phyloP scores from a whole-genome alignment of 148 eudicot species.

The Cornus controversa region DNA sequence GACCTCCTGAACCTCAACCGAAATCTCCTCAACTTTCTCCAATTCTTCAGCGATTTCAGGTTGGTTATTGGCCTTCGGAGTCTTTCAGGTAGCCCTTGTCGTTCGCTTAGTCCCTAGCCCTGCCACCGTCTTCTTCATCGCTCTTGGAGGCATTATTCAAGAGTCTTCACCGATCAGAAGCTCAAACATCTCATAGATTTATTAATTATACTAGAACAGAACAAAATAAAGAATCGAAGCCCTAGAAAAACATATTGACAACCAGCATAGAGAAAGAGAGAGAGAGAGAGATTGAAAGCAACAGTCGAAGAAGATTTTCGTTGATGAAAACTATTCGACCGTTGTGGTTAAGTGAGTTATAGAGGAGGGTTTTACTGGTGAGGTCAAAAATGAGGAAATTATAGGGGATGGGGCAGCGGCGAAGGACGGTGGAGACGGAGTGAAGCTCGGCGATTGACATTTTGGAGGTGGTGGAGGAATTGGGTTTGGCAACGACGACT shows the following conservation, averaged over 20 bases:
- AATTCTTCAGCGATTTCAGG: constrained; percentile 16
- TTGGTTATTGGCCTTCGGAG: constrained; percentile 22
- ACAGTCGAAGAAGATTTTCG: too few relatives aligned
- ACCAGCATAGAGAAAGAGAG: not conserved
- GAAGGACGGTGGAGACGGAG: too few relatives aligned
- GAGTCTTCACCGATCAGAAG: not conserved
- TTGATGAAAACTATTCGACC: too few relatives aligned
- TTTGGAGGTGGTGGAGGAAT: too few relatives aligned
- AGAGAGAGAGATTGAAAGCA: not conserved
- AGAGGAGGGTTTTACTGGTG: too few relatives aligned
- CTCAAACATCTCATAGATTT: not conserved
- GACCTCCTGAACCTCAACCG: constrained; percentile 16
- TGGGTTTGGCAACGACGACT: too few relatives aligned
- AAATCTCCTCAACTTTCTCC: constrained; percentile 10
- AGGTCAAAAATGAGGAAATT: too few relatives aligned
- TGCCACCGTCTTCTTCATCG: constrained; percentile 45
- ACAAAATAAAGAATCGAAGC: not conserved
- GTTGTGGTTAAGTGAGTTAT: too few relatives aligned
- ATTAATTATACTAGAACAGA: not conserved
- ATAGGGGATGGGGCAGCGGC: too few relatives aligned
- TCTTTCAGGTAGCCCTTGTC: constrained; percentile 28
- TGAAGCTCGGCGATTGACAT: too few relatives aligned
- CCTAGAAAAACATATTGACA: too few relatives aligned
- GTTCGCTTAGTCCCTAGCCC: constrained; percentile 50
- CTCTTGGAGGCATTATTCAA: constrained; percentile 55